Base-by-base conservation (phyloP, 768 basidiomycete species). In the Pleurotus giganteus region DNA sequence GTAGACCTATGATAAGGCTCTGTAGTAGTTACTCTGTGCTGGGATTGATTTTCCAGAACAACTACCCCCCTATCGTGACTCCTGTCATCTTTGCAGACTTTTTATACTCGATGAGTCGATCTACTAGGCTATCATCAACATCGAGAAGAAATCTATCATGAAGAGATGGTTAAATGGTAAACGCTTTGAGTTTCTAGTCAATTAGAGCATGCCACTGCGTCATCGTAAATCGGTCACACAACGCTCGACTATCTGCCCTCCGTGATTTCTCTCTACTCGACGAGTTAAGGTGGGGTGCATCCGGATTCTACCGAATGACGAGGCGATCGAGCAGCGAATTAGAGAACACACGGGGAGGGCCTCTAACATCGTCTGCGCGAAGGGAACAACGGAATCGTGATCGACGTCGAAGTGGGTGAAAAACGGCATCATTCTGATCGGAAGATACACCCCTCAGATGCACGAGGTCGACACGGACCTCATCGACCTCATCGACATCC, bases 371-470 rank as follows among this genome's bases (percentile, higher is more conserved):
- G 84, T 95, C 53, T 82, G 89, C 58, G 89, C 89, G 0, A 95
- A 92, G 0, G 80, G 91, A 0, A 84, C 90, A 13, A 81, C 78
- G 0, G 57, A 52, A 2, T 86, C 93, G 1, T 78, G 94, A 2
- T 91, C 95, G 66, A 80, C 84, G 2, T 81, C 83, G 0, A 63
- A 74, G 0, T 86, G 83, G 76, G 82, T 92, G 9, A 71, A 74
- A 3, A 66, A 77, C 1, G 84, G 84, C 60, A 61, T 95, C 29
- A 82, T 91, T 54, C 72, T 94, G 2, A 81, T 92, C 26, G 92
- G 93, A 4, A 91, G 89, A 54, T 95, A 91, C 63, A 94, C 77
- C 15, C 88, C 88, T 1, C 63, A 70, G 2, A 96, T 95, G 94
- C 78, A 75, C 39, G 93, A 96, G 65, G 80, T 93, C 5, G 84